Base-by-base conservation (phyloP, 192 early-diverging fungal genomes). In the Coemansia sp. region DNA sequence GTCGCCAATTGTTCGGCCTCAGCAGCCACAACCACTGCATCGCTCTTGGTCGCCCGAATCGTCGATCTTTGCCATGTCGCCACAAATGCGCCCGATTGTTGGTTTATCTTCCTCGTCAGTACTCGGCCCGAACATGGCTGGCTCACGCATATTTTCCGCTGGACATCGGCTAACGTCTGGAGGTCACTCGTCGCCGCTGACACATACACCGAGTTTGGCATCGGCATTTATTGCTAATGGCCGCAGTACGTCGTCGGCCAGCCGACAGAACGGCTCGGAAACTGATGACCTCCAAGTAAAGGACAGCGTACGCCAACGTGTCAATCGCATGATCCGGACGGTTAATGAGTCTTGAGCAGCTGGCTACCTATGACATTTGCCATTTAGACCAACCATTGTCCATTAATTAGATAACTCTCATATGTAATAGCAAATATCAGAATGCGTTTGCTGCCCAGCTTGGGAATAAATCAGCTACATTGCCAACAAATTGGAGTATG, bases 331-430 rank as follows among this genome's bases (percentile, higher is more conserved):
- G 39, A 70, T 82, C 31, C 68, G 66, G 21, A 74, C 80, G 10
- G 80, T 82, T 19, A 82, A 82, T 53, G 80, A 82, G 59, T 75
- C 78, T n/a, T n/a, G n/a, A n/a, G n/a, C n/a, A n/a, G n/a, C n/a
- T n/a, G n/a, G n/a, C n/a, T n/a, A n/a, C n/a, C n/a, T n/a, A 4
- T 80, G 58, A 64, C 2, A 21, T 36, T 32, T 23, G 8, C 37
- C 19, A 8, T 63, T 15, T 50, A 37, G 27, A 12, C 29, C 41
- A 53, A 19, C 58, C n/a, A n/a, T n/a, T n/a, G n/a, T n/a, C n/a
- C n/a, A n/a, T n/a, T n/a, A n/a, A n/a, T n/a, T n/a, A n/a, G n/a
- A n/a, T n/a, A n/a, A n/a, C n/a, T n/a, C n/a, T n/a, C n/a, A n/a
- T n/a, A n/a, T n/a, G n/a, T n/a, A n/a, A n/a, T n/a, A n/a, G n/a